A percentile compares a stretch with the other conserved stretches of the same genome.
Evolutionary conservation across 2,329 filamentous ascomycete genomes (phyloP).

Genomic region (Albifimbria verrucaria): DNA sequence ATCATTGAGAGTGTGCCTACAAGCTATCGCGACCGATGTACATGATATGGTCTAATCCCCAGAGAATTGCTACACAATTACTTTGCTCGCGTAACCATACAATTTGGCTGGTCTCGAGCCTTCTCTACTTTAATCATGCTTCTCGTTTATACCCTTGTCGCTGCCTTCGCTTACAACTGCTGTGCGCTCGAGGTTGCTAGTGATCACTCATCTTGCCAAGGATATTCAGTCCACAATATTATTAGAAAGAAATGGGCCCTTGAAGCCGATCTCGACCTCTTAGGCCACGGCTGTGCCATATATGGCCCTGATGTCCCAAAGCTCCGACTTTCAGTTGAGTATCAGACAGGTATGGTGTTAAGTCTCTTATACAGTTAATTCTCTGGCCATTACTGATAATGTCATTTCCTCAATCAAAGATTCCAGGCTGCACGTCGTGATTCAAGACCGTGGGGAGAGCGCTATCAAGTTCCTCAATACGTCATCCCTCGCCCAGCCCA

Average conservation of each 20-base stretch:
- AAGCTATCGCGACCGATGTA: too few relatives aligned
- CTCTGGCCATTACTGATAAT: not conserved
- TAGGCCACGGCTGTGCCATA: not conserved
- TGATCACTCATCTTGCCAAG: not conserved
- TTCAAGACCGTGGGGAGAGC: constrained; percentile 62
- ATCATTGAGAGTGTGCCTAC: too few relatives aligned
- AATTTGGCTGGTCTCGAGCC: too few relatives aligned
- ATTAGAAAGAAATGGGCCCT: not conserved
- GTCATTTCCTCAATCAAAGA: not conserved
- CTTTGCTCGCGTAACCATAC: too few relatives aligned
- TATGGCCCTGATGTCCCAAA: not conserved
- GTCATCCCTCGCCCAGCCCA: constrained; percentile 56
- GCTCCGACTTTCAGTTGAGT: constrained; percentile 26
- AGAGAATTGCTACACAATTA: too few relatives aligned
- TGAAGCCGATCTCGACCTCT: not conserved
- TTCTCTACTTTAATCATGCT: too few relatives aligned
- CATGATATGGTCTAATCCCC: too few relatives aligned
- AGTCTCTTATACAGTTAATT: not conserved
- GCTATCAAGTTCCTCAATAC: constrained; percentile 67
- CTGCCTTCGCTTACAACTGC: not conserved
- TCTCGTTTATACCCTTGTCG: not conserved
- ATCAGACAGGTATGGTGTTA: constrained; percentile 23
- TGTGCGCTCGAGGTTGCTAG: not conserved
- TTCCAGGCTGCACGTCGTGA: constrained; percentile 65
- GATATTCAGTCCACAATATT: not conserved